Conservation (phyloP, 805 yeast species). For the Lipomyces orientalis region DNA sequence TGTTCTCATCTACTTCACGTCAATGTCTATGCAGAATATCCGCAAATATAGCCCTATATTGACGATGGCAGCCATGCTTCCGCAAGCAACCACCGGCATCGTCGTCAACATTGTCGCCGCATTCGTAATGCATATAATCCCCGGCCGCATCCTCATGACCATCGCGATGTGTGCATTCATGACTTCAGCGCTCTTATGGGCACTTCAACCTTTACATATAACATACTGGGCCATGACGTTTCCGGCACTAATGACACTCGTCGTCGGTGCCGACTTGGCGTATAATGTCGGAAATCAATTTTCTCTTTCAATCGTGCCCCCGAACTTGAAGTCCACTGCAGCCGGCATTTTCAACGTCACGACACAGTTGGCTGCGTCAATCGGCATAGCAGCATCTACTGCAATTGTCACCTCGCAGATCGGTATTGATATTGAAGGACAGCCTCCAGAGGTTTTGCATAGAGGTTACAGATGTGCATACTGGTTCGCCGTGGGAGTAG, state of each 20-base stretch:
- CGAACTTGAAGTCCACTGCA: slow-evolving; percentile 52
- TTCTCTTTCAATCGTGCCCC: slow-evolving; percentile 52
- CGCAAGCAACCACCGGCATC: slow-evolving; percentile 53
- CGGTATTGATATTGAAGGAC: not conserved
- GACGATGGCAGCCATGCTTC: slow-evolving; percentile 53
- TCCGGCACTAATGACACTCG: slow-evolving; percentile 51
- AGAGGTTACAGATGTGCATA: slow-evolving; percentile 23
- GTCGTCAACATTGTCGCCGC: slow-evolving; percentile 56
- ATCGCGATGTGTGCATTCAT: slow-evolving; percentile 49
- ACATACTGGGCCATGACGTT: slow-evolving; percentile 56
- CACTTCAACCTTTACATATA: slow-evolving; percentile 47
- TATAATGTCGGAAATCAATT: slow-evolving; percentile 55
- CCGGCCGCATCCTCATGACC: slow-evolving; percentile 50
- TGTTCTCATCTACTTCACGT: slow-evolving; percentile 49
- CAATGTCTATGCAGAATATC: slow-evolving; percentile 53
- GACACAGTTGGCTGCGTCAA: slow-evolving; percentile 50
- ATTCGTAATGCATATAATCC: slow-evolving; percentile 52
- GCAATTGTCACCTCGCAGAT: slow-evolving; percentile 48
- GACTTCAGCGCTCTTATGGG: slow-evolving; percentile 51
- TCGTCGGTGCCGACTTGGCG: slow-evolving; percentile 55
- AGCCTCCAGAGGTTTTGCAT: slow-evolving; percentile 4
- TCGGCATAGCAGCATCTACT: slow-evolving; percentile 52
- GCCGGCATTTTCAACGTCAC: slow-evolving; percentile 57
- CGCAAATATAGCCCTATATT: slow-evolving; percentile 48
- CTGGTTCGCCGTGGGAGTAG: slow-evolving; percentile 45